Evolutionary conservation across 2,329 filamentous ascomycete genomes (phyloP).

Genomic region (Aspergillus awamori): DNA sequence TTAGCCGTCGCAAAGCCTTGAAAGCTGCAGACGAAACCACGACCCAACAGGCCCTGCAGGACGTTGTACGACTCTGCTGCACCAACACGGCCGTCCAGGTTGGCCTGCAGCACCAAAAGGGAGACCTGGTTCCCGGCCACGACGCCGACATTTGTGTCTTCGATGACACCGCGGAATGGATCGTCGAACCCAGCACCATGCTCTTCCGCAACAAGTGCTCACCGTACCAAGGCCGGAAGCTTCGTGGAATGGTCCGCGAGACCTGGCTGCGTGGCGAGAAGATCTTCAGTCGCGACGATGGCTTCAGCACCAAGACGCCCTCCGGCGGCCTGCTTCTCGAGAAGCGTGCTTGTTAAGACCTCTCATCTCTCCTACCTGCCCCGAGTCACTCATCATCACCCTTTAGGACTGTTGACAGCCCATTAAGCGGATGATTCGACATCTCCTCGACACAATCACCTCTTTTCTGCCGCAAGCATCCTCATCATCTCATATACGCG

Average conservation of each 20-base stretch:
- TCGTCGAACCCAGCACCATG: conserved; percentile 76
- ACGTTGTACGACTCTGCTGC: conserved; percentile 84
- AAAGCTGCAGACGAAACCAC: conserved; percentile 43
- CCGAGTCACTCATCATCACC: background rate
- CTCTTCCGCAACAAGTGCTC: conserved; percentile 92
- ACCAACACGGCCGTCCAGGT: conserved; percentile 86
- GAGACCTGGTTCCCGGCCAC: conserved; percentile 76
- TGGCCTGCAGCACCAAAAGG: conserved; percentile 78
- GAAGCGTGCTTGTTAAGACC: conserved; percentile 35
- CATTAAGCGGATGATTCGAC: background rate
- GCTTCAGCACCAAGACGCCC: conserved; percentile 42
- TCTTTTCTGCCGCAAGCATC: background rate
- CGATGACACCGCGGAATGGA: conserved; percentile 79
- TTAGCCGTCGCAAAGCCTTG: conserved; percentile 61
- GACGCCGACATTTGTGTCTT: conserved; percentile 93
- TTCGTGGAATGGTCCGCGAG: conserved; percentile 77
- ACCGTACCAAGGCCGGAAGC: conserved; percentile 80
- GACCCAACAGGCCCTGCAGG: conserved; percentile 62
- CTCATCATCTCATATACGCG: background rate
- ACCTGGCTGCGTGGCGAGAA: conserved; percentile 80
- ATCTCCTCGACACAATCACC: background rate
- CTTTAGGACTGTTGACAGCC: background rate
- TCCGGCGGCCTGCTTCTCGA: conserved; percentile 45
- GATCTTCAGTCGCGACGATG: conserved; percentile 70
- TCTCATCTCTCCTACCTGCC: background rate